A percentile compares a stretch with the other conserved stretches of the same genome.
Conservation (phyloP, 2,329 filamentous ascomycete genomes). For the Cyanodermella asteris region DNA sequence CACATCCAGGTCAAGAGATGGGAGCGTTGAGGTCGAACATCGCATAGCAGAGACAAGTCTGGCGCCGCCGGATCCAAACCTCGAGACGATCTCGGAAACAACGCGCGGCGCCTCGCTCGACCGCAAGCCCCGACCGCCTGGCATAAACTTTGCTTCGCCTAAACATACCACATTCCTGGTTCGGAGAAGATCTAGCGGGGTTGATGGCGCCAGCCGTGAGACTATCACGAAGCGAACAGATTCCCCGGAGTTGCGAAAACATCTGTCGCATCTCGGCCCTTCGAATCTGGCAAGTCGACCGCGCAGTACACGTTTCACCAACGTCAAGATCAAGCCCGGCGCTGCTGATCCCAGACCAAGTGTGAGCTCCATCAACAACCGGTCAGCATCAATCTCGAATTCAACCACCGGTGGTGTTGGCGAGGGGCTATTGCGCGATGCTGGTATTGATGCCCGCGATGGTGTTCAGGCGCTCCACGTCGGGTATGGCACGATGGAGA, state of each 20-base stretch:
- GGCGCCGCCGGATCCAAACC: constrained; percentile 13
- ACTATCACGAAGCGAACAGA: constrained; percentile 23
- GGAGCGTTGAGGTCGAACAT: too few relatives aligned
- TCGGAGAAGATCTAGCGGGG: constrained; percentile 8
- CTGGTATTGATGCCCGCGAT: constrained; percentile 38
- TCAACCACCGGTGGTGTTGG: constrained; percentile 30
- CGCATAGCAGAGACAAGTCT: constrained; percentile 16
- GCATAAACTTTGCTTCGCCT: constrained; percentile 9
- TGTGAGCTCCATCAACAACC: constrained; percentile 20
- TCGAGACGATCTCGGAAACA: constrained; percentile 25
- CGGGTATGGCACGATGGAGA: constrained; percentile 28
- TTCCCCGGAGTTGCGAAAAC: constrained; percentile 33
- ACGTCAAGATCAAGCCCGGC: constrained; percentile 44
- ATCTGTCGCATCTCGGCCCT: constrained; percentile 41
- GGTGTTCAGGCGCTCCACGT: constrained; percentile 39
- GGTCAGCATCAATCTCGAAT: constrained; percentile 17
- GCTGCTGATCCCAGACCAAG: constrained; percentile 18
- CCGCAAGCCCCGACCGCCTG: neutral
- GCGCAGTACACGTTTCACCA: constrained; percentile 36
- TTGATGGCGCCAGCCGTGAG: constrained; percentile 9
- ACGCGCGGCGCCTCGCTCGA: constrained; percentile 1
- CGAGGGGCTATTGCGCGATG: constrained; percentile 29
- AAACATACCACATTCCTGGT: constrained; percentile 12
- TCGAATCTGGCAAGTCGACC: constrained; percentile 40
- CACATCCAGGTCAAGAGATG: too few relatives aligned